phyloP scores from a whole-genome alignment of 495 filamentous ascomycete species.

The Ascodesmis nigricans region DNA sequence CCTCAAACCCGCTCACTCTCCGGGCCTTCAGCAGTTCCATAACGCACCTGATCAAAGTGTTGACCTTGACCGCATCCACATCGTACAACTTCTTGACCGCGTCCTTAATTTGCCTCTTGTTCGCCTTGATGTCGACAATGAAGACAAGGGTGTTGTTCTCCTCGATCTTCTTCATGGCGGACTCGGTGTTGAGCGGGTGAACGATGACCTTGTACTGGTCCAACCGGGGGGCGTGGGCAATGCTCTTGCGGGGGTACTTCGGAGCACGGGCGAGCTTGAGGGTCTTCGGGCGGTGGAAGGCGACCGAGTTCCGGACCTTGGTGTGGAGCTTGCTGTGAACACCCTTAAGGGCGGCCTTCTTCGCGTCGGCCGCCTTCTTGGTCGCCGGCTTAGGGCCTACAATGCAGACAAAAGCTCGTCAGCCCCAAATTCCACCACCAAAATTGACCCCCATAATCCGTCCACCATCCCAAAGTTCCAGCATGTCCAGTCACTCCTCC shows the following conservation, averaged over 20 bases:
- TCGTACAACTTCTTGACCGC: conserved; percentile 99
- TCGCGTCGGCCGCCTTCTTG: conserved; percentile 61
- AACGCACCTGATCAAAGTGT: conserved; percentile 84
- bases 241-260: conserved; percentile 91
- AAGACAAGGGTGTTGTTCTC: conserved; percentile 99
- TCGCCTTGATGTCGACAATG: conserved; percentile 93
- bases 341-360: conserved; percentile 79
- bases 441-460: background rate
- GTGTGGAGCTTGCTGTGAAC: conserved; percentile 61
- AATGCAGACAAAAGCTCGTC: background rate
- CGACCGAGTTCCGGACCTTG: conserved; percentile 80
- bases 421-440: background rate
- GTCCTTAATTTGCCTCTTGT: conserved; percentile 98
- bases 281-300: conserved; percentile 95
- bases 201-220: conserved; percentile 82
- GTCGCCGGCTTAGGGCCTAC: conserved; percentile 42
- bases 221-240: conserved; percentile 71
- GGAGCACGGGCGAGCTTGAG: conserved; percentile 72
- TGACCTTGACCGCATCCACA: conserved; percentile 93
- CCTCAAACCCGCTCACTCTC: background rate
- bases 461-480: conserved; percentile 1
- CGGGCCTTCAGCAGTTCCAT: background rate
- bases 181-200: conserved; percentile 87
- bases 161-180: conserved; percentile 99
- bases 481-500: background rate